These are phyloP conservation scores for Adenanthera pavonina DNA, from an alignment of 306 rosid genomes.

Conservation along the genomic window DNA sequence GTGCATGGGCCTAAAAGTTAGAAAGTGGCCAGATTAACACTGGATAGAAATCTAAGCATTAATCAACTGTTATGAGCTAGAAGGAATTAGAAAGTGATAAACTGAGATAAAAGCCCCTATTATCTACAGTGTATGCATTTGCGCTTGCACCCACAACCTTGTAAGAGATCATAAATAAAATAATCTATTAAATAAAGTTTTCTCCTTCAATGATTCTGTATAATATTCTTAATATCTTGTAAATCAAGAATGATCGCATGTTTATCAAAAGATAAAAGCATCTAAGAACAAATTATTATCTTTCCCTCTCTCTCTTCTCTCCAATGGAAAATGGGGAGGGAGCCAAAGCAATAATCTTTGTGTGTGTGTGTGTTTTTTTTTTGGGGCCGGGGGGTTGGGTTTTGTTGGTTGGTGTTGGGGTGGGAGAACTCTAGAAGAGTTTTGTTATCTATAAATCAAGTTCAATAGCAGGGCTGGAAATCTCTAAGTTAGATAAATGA, in stretches of 20 bases:
- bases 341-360: not conserved
- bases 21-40: conserved; percentile 35
- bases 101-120: conserved; percentile 6
- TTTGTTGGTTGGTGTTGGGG: not conserved
- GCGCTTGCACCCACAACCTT: conserved; percentile 31
- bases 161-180: conserved; percentile 1
- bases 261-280: conserved; percentile 25
- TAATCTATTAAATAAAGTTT: not conserved
- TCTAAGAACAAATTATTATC: conserved; percentile 21
- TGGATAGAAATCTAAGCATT: conserved; percentile 27
- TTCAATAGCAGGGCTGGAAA: not conserved
- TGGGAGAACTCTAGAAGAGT: not conserved
- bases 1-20: conserved; percentile 84
- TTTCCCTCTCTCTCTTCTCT: not conserved
- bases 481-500: not conserved
- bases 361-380: too few species aligned
- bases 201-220: conserved; percentile 31
- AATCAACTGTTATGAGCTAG: conserved; percentile 17
- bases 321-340: not conserved
- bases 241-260: conserved; percentile 1
- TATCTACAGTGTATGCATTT: not conserved
- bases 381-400: too few species aligned
- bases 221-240: not conserved
- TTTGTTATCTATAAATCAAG: not conserved
- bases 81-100: conserved; percentile 18